Conservation (phyloP, 2,329 filamentous ascomycete genomes). For the Hypoxylon sp. region DNA sequence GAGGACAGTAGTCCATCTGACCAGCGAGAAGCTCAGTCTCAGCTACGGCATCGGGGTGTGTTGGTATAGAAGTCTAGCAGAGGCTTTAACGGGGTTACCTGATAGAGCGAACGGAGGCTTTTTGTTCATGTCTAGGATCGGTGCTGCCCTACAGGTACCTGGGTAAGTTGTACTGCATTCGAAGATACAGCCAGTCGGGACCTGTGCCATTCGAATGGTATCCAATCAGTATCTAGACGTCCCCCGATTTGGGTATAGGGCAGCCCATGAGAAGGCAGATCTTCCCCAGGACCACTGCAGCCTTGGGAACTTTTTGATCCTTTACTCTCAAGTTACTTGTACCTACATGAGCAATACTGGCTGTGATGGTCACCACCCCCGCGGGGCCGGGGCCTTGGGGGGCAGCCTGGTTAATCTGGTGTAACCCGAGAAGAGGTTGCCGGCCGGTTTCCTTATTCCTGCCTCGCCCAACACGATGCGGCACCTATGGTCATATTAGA, state of each 20-base stretch:
- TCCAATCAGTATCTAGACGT: constrained; percentile 20
- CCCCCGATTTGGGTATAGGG: background rate
- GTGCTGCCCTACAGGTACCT: background rate
- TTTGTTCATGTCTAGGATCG: no score
- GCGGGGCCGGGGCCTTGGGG: background rate
- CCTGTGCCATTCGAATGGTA: constrained; percentile 26
- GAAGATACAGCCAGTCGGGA: constrained; percentile 6
- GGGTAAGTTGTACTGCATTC: constrained; percentile 29
- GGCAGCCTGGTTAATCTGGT: background rate
- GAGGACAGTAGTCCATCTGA: constrained; percentile 8
- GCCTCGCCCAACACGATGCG: constrained; percentile 3
- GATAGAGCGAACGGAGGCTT: background rate
- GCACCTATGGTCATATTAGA: constrained; percentile 18
- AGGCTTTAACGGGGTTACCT: constrained; percentile 6
- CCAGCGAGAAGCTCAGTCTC: constrained; percentile 13
- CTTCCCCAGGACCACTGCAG: constrained; percentile 2
- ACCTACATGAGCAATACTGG: no score
- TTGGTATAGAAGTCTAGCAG: constrained; percentile 1
- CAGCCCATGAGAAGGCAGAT: constrained; percentile 12
- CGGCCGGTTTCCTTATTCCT: constrained; percentile 10
- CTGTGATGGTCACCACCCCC: constrained; percentile 9
- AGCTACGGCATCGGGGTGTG: constrained; percentile 18
- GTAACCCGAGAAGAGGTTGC: constrained; percentile 3
- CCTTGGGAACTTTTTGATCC: no score
- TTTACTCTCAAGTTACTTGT: constrained; percentile 17